These are phyloP conservation scores for Rhododendron ovatum DNA, from an alignment of 148 eudicot genomes.

Conservation along the genomic window DNA sequence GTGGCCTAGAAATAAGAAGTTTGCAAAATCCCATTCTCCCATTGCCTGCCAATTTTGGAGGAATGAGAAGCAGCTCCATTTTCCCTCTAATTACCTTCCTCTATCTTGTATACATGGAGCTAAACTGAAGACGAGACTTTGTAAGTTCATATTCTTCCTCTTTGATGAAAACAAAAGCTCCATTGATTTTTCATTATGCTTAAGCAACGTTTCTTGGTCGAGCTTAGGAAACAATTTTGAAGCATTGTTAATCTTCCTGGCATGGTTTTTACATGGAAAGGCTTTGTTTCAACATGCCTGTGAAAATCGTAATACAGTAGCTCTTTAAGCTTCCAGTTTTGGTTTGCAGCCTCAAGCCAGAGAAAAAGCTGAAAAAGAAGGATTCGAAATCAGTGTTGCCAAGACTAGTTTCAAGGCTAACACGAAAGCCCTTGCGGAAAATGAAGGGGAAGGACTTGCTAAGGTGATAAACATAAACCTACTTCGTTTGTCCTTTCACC, in stretches of 20 bases:
- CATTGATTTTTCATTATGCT: not conserved
- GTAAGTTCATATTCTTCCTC: not conserved
- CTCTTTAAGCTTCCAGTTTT: slow-evolving; percentile 6
- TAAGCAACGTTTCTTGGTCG: not conserved
- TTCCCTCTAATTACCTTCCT: not conserved
- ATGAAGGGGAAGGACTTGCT: slow-evolving; percentile 98
- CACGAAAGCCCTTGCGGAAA: slow-evolving; percentile 98
- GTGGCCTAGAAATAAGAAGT: not conserved
- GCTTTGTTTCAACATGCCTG: not conserved
- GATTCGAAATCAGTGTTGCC: slow-evolving; percentile 76
- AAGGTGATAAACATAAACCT: slow-evolving; percentile 52
- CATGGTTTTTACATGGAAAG: not conserved
- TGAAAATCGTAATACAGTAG: not conserved
- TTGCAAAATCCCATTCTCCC: not conserved
- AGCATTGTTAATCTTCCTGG: not conserved
- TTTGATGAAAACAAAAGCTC: not conserved
- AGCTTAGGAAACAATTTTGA: not conserved
- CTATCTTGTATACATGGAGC: not conserved
- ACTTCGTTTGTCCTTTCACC: not conserved
- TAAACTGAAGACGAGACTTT: not conserved
- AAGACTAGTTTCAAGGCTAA: slow-evolving; percentile 99
- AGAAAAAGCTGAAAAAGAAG: slow-evolving; percentile 93
- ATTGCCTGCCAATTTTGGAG: not conserved
- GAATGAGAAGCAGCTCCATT: not conserved
- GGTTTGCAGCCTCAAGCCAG: slow-evolving; percentile 87